phyloP scores from a whole-genome alignment of 1,284 basidiomycete genomes.

The Leucoagaricus sp. region DNA sequence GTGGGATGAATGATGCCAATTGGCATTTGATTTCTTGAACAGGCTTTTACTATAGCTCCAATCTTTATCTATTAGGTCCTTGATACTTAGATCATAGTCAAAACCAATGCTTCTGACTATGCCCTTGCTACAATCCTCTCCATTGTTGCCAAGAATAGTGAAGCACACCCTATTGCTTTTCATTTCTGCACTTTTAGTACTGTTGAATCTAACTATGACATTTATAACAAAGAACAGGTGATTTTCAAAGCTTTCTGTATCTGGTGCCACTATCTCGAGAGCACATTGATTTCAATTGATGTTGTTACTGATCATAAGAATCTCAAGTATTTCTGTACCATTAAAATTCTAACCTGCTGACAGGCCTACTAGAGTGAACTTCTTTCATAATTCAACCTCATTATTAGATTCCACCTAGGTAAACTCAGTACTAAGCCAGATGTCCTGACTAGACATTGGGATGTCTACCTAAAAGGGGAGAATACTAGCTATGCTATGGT shows the following conservation, averaged over 20 bases:
- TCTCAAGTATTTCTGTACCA: conserved; percentile 36
- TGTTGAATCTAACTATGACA: conserved; percentile 44
- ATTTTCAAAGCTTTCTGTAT: conserved; percentile 20
- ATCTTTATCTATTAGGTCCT: conserved; percentile 14
- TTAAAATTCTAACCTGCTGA: conserved; percentile 33
- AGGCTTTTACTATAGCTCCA: neutral
- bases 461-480: neutral
- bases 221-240: conserved; percentile 43
- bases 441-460: neutral
- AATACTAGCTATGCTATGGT: neutral
- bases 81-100: neutral
- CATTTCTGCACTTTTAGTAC: conserved; percentile 25
- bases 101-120: neutral
- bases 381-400: conserved; percentile 37
- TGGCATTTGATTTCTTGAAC: neutral
- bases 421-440: neutral
- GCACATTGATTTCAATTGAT: conserved; percentile 22
- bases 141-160: conserved; percentile 7
- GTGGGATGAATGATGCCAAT: conserved; percentile 18
- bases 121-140: conserved; percentile 23
- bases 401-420: neutral
- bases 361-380: conserved; percentile 44
- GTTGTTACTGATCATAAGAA: conserved; percentile 39
- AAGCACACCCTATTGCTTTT: conserved; percentile 34
- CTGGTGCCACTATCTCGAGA: conserved; percentile 21